A percentile compares a stretch with the other conserved stretches of the same genome.
Conservation (phyloP, 106 monocot genomes). For the Allium sativum region DNA sequence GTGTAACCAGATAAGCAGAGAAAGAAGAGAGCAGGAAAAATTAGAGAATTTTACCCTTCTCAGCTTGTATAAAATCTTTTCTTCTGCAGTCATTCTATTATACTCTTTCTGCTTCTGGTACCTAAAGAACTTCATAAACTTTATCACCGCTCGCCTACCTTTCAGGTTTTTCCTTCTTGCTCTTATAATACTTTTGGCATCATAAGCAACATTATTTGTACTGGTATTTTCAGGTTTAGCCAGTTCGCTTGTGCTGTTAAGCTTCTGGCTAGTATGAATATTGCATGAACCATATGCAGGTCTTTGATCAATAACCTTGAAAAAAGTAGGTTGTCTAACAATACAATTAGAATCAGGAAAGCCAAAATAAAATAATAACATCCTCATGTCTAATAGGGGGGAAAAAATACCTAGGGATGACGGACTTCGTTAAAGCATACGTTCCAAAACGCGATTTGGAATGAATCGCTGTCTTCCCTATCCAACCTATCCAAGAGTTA, state of each 20-base stretch:
- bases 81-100: constrained; percentile 92
- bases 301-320: constrained; percentile 22
- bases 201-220: constrained; percentile 5
- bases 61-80: constrained; percentile 83
- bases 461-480: too few relatives aligned
- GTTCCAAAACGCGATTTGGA: too few relatives aligned
- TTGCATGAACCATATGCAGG: constrained; percentile 8
- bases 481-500: too few relatives aligned
- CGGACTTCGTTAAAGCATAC: too few relatives aligned
- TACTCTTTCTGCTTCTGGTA: constrained; percentile 95
- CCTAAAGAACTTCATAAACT: constrained; percentile 81
- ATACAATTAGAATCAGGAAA: not conserved
- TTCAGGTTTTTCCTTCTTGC: constrained; percentile 75
- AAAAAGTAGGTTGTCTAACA: constrained; percentile 20
- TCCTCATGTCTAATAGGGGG: too few relatives aligned
- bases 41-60: constrained; percentile 37
- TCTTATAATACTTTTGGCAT: constrained; percentile 25
- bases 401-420: too few relatives aligned
- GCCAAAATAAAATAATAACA: too few relatives aligned
- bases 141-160: constrained; percentile 82
- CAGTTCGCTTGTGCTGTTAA: constrained; percentile 9
- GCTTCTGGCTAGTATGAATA: constrained; percentile 24
- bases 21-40: not conserved
- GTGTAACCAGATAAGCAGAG: not conserved
- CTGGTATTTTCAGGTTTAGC: constrained; percentile 15